Percentiles rank a stretch among this genome's conserved stretches.
Evolutionary conservation across 2,329 filamentous ascomycete species (phyloP).

Genomic region (Xylaria hypoxylon): DNA sequence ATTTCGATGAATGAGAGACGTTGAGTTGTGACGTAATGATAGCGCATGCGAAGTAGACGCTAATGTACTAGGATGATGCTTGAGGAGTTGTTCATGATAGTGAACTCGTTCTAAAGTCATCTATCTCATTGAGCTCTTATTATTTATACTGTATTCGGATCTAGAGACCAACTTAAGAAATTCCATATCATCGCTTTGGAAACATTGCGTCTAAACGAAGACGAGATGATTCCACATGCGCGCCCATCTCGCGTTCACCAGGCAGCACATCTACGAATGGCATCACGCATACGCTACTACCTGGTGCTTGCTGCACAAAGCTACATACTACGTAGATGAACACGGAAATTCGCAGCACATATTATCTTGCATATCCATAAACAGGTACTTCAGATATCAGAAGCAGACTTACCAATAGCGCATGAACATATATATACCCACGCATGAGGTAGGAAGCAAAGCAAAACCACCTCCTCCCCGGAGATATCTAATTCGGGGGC

Average conservation of each 20-base stretch:
- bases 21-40: not conserved
- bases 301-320: not conserved
- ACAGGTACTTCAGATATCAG: not conserved
- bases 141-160: not conserved
- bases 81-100: not conserved
- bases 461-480: not conserved
- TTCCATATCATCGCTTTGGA: slow-evolving; percentile 10
- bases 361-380: not conserved
- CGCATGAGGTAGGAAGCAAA: not conserved
- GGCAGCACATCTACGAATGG: not conserved
- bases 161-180: not conserved
- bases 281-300: not conserved
- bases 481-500: slow-evolving; percentile 22
- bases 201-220: slow-evolving; percentile 9
- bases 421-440: not conserved
- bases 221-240: slow-evolving; percentile 26
- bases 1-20: not conserved
- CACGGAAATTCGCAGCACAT: not conserved
- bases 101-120: not conserved
- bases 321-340: not conserved
- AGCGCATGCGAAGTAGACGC: not conserved
- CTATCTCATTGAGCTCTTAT: not conserved
- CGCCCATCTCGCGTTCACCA: slow-evolving; percentile 12
- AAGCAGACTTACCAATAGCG: not conserved
- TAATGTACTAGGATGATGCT: not conserved